Evolutionary conservation across 345 rosid species (phyloP).

Genomic region (Abelmoschus esculentus): DNA sequence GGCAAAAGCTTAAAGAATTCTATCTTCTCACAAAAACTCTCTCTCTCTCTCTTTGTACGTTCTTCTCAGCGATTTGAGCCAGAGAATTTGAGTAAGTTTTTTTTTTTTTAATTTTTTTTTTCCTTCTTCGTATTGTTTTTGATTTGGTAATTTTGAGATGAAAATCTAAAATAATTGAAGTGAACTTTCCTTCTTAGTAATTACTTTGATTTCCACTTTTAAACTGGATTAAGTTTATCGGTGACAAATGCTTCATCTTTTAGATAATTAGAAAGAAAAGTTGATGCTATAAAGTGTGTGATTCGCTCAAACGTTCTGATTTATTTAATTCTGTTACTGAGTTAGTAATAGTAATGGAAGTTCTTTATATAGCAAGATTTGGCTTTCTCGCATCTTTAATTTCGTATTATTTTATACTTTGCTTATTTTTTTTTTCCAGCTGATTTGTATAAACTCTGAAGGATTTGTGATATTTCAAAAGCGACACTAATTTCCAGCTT

Average conservation of each 20-base stretch:
- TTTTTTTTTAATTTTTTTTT: too few relatives aligned
- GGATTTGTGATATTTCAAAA: not conserved
- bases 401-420: not conserved
- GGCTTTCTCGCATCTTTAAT: not conserved
- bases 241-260: not conserved
- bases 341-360: not conserved
- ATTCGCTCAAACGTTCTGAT: not conserved
- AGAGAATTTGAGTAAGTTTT: not conserved
- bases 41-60: not conserved
- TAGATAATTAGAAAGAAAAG: not conserved
- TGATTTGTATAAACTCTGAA: not conserved
- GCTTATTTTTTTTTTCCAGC: not conserved
- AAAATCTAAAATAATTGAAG: constrained; percentile 2
- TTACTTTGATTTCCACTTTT: not conserved
- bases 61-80: not conserved
- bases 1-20: constrained; percentile 10
- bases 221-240: not conserved
- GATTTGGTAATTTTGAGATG: not conserved
- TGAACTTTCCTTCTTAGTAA: constrained; percentile 1
- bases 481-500: not conserved
- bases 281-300: not conserved
- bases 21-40: constrained; percentile 1
- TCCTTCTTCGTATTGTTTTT: not conserved
- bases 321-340: not conserved
- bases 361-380: not conserved